Base-by-base conservation (phyloP, 257 asterid species). In the Nicotiana otophora region DNA sequence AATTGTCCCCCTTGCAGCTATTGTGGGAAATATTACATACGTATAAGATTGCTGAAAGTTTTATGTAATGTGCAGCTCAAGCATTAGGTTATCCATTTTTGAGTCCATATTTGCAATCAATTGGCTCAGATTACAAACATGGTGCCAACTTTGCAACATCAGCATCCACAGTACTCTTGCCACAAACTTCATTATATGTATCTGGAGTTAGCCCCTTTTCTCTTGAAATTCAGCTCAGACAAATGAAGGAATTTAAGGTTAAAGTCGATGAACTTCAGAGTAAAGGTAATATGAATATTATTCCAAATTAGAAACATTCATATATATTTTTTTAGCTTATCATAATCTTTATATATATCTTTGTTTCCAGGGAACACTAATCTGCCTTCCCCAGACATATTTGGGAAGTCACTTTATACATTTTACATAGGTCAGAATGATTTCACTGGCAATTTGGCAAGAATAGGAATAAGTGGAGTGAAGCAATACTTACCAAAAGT, bases 351-450 rank as follows among this genome's bases (percentile, higher is more conserved):
- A 5, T 33, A 28, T 23, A 17, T 20, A 6, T 79, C 3, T 33
- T 61, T 36, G 4, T 61, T 77, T 36, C n/a, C 57, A 87, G 92
- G 86, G 39, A 70, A 76, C 19, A 80, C 86, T 60, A 84, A 90
- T 63, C 90, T 93, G 76, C 98, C 98, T 10, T 81, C 85, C 11
- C 87, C 91, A 4, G 84, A 84, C 85, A 84, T 90, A 88, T 92
- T 94, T 62, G 91, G 92, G 33, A 91, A 89, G 39, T 85, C 97
- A 17, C 86, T 92, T 19, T 94, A 89, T 75, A 87, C 89, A 51
- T 89, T 93, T 84, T 87, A 89, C 84, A 89, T 89, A 63, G 98
- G 98, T 28, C 98, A 91, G 83, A 86, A 92, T 60, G 97, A 93
- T 80, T 86, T 93, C 86, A 87, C 96, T 10, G 84, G 87, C 42